A percentile compares a stretch with the other conserved stretches of the same genome.
These are phyloP conservation scores for Hawksworthiomyces lignivorus DNA, from an alignment of 2,329 filamentous ascomycete genomes.

Conservation along the genomic window DNA sequence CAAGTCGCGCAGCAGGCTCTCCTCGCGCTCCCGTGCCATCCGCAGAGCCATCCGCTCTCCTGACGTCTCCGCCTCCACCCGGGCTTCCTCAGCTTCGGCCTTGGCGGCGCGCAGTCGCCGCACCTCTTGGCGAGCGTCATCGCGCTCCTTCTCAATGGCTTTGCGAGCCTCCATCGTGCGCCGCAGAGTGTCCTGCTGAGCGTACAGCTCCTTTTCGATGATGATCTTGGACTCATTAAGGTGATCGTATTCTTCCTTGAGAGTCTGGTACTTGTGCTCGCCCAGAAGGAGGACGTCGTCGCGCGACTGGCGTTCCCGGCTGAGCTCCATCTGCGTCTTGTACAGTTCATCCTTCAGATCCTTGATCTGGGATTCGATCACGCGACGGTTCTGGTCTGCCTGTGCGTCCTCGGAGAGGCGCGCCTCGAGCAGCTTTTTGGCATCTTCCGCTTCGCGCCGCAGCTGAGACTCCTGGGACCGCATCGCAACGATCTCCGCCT, in stretches of 20 bases:
- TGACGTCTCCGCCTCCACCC: constrained; percentile 70
- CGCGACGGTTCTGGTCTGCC: constrained; percentile 68
- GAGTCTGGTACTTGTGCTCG: constrained; percentile 75
- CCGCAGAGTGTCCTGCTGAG: constrained; percentile 84
- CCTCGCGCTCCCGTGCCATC: constrained; percentile 72
- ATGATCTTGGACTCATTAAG: constrained; percentile 93
- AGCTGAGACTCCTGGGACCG: constrained; percentile 76
- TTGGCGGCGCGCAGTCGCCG: constrained; percentile 76
- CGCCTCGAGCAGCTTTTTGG: constrained; percentile 76
- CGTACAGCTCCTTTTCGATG: constrained; percentile 96
- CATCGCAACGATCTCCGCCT: constrained; percentile 82
- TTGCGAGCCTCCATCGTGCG: constrained; percentile 75
- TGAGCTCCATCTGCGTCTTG: constrained; percentile 78
- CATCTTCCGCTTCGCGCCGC: constrained; percentile 81
- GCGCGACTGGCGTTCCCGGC: constrained; percentile 82
- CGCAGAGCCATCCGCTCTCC: constrained; percentile 73
- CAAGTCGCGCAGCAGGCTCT: constrained; percentile 69
- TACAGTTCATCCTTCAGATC: constrained; percentile 82
- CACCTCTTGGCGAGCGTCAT: constrained; percentile 81
- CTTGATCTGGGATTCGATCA: constrained; percentile 80
- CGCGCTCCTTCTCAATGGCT: constrained; percentile 76
- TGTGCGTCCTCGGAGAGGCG: constrained; percentile 86
- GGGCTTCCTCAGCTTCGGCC: constrained; percentile 75
- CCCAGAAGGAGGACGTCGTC: constrained; percentile 88
- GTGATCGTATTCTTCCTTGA: constrained; percentile 78